A percentile compares a stretch with the other conserved stretches of the same genome.
Evolutionary conservation across 352 stramenopile species (phyloP).

Genomic region (Pythium insidiosum): DNA sequence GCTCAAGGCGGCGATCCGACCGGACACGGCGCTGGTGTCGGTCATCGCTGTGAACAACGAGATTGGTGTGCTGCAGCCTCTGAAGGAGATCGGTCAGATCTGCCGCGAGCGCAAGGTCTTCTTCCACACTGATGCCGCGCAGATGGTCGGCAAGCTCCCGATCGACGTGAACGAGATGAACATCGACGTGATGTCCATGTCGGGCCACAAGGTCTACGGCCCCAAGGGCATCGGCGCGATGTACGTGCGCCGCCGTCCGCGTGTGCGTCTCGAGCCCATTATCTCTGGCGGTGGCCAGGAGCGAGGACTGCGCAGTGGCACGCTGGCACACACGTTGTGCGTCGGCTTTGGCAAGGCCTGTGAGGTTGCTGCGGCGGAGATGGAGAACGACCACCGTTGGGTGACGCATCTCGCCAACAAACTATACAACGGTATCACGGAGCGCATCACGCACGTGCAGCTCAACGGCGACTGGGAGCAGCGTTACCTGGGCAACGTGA

Average conservation of each 20-base stretch:
- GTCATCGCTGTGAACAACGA: conserved; percentile 99
- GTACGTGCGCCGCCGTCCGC: conserved; percentile 94
- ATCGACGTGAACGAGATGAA: conserved; percentile 98
- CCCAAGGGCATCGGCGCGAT: conserved; percentile 98
- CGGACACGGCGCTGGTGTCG: conserved; percentile 94
- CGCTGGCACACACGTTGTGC: conserved; percentile 63
- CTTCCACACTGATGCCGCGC: conserved; percentile 98
- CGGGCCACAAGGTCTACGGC: conserved; percentile 98
- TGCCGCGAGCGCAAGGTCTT: conserved; percentile 92
- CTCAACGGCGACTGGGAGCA: conserved; percentile 94
- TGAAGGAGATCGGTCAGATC: conserved; percentile 95
- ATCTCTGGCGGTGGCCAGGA: conserved; percentile 98
- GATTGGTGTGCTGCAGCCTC: conserved; percentile 97
- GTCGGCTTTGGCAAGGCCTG: conserved; percentile 89
- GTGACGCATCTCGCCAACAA: conserved; percentile 93
- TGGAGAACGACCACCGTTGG: conserved; percentile 94
- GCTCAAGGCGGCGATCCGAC: conserved; percentile 91
- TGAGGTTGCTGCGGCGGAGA: conserved; percentile 90
- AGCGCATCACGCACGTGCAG: conserved; percentile 88
- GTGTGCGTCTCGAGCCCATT: conserved; percentile 96
- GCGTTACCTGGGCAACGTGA: conserved; percentile 96
- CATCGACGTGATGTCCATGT: conserved; percentile 98
- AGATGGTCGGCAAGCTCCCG: conserved; percentile 97
- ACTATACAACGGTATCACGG: conserved; percentile 84
- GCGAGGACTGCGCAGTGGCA: conserved; percentile 92